These are phyloP conservation scores for Verticillium nubilum DNA, from an alignment of 2,329 filamentous ascomycete species.

Conservation along the genomic window DNA sequence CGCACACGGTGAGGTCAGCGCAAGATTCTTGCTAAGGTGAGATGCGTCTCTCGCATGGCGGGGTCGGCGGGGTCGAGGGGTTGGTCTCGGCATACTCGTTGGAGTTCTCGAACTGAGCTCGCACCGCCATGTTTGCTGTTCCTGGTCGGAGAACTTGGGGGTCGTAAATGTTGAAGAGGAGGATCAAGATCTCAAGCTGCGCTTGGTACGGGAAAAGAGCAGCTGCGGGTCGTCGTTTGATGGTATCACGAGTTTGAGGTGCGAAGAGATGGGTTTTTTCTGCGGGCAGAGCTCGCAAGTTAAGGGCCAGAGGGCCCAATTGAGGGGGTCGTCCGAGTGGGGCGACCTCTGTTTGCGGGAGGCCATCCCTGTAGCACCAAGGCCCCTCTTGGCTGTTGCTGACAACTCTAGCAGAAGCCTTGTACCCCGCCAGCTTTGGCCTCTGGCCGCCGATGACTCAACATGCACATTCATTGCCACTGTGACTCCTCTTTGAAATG, in stretches of 20 bases:
- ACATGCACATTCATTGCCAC: background rate
- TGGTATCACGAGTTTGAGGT: background rate
- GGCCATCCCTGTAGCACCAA: background rate
- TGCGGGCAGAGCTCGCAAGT: conserved; percentile 2
- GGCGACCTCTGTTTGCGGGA: background rate
- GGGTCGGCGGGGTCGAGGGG: conserved; percentile 18
- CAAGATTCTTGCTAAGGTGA: conserved; percentile 6
- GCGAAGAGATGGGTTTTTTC: conserved; percentile 1
- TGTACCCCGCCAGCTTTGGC: background rate
- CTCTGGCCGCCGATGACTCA: background rate
- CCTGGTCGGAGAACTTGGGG: background rate
- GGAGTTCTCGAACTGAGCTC: conserved; percentile 80
- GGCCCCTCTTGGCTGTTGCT: background rate
- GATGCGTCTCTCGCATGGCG: conserved; percentile 11
- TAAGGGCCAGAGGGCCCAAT: background rate
- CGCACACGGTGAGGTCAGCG: conserved; percentile 13
- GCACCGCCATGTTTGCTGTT: conserved; percentile 54
- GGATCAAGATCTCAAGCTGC: background rate
- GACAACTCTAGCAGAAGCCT: background rate
- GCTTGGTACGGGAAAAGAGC: background rate
- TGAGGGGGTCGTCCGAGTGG: background rate
- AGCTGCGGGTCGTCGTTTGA: background rate
- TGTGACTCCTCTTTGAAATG: background rate
- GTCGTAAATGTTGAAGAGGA: background rate
- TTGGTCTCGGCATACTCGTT: conserved; percentile 64